A percentile compares a stretch with the other conserved stretches of the same genome.
Evolutionary conservation across 2,329 filamentous ascomycete genomes (phyloP).

Genomic region (Aspergillus vadensis): DNA sequence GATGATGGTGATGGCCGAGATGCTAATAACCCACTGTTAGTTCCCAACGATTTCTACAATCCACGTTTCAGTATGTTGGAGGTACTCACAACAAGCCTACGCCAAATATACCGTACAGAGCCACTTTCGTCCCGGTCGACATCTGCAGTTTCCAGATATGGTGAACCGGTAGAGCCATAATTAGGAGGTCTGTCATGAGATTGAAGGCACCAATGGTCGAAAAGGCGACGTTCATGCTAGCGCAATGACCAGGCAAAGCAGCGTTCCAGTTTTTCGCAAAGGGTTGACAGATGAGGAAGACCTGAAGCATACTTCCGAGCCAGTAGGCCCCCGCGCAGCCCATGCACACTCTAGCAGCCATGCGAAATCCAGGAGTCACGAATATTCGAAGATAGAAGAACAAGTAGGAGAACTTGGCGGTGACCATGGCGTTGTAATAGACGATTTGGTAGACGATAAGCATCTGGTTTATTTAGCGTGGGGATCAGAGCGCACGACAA

Average conservation of each 20-base stretch:
- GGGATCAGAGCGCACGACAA: too few relatives aligned
- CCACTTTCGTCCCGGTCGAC: constrained; percentile 25
- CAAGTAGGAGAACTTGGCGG: constrained; percentile 34
- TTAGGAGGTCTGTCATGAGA: constrained; percentile 26
- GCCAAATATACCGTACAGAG: constrained; percentile 26
- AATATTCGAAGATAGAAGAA: constrained; percentile 36
- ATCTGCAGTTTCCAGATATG: constrained; percentile 31
- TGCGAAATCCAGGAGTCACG: constrained; percentile 33
- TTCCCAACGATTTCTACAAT: too few relatives aligned
- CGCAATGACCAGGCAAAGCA: constrained; percentile 23
- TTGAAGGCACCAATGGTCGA: constrained; percentile 28
- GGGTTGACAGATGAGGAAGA: constrained; percentile 27
- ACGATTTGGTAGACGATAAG: constrained; percentile 28
- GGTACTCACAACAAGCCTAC: constrained; percentile 27
- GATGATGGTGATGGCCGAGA: constrained; percentile 29
- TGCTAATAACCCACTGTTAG: constrained; percentile 11
- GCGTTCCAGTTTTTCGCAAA: constrained; percentile 25
- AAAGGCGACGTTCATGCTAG: constrained; percentile 25
- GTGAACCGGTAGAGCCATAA: constrained; percentile 27
- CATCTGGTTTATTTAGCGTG: constrained; percentile 10
- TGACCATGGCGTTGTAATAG: constrained; percentile 32
- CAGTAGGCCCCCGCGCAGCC: constrained; percentile 30
- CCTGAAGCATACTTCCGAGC: constrained; percentile 32
- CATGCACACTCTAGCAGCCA: constrained; percentile 31
- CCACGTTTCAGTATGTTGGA: too few relatives aligned